Evolutionary conservation across 495 filamentous ascomycete genomes (phyloP), one percentile per base, ranked within the genome.

Genomic region (Penicillium canescens): DNA sequence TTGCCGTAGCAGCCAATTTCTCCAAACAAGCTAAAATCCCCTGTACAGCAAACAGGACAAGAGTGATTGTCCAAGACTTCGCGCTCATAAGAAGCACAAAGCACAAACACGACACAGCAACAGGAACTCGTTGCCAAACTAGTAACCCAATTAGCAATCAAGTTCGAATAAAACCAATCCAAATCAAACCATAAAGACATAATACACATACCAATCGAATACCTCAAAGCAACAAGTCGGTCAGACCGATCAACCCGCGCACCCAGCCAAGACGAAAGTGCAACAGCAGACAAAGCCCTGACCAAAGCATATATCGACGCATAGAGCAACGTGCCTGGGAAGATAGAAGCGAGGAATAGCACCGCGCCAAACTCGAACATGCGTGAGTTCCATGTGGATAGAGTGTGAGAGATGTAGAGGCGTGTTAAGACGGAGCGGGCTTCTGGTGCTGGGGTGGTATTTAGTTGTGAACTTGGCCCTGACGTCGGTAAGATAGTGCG

Each of bases 361-460:
- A 86, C 81, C 1, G 82, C 81, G 13, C 74, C 84, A 48, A 86
- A 85, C 59, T 89, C 86, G 66, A 88, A 90, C 43, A 81, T 68
- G 39, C 86, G 78, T 2, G 85, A 83, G 57, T 89, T 90, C 86
- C 85, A 90, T 46, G 86, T 81, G 6, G 85, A 88, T 2, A 89
- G 74, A 50, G 80, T 77, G 62, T 89, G 86, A 0, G 85, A 84
- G 18, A 73, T 67, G 54, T 86, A 86, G 0, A 82, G 74, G 12
- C 65, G 61, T 14, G 46, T 45, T 39, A 71, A 48, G 9, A 73
- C 62, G 9, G 61, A 24, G 9, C 39, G 58, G 11, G 38, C 39
- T 35, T 37, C 54, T 34, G 42, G 24, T 23, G 35, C 39, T 24
- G 44, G 49, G 26, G 16, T 33, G 6, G 11, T 34, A 34, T 16